Conservation (phyloP, 2,329 filamentous ascomycete genomes). For the Aureobasidium sp. region DNA sequence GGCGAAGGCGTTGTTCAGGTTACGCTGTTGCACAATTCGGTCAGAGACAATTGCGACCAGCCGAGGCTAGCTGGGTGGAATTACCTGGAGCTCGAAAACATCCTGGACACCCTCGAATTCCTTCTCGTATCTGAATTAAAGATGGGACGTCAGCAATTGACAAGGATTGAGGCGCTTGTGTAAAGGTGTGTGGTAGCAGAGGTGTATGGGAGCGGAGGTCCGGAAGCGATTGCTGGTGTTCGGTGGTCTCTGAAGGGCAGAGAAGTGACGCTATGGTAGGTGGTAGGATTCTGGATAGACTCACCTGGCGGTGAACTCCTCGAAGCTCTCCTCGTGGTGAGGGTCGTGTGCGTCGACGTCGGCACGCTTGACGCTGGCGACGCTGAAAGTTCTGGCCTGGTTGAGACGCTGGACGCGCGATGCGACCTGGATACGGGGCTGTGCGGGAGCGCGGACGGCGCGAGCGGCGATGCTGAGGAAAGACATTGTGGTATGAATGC, state of each 20-base stretch:
- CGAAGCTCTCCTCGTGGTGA: slow-evolving; percentile 93
- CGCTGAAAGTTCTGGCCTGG: slow-evolving; percentile 38
- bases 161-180: background rate
- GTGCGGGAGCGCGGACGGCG: slow-evolving; percentile 17
- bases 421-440: slow-evolving; percentile 14
- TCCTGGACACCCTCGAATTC: slow-evolving; percentile 97
- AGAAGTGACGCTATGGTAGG: slow-evolving; percentile 29
- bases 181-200: background rate
- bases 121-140: slow-evolving; percentile 81
- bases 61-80: background rate
- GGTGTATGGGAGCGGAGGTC: background rate
- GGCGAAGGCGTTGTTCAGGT: slow-evolving; percentile 99
- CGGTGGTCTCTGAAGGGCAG: slow-evolving; percentile 50
- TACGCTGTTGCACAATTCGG: slow-evolving; percentile 50
- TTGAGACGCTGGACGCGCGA: slow-evolving; percentile 12
- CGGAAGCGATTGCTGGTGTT: background rate
- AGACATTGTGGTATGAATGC: slow-evolving; percentile 18
- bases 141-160: slow-evolving; percentile 9
- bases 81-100: slow-evolving; percentile 98
- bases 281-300: slow-evolving; percentile 39
- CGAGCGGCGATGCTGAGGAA: slow-evolving; percentile 18
- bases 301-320: slow-evolving; percentile 97
- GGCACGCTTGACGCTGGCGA: slow-evolving; percentile 35
- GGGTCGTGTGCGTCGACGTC: slow-evolving; percentile 35
- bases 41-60: background rate